Evolutionary conservation across 768 basidiomycete species (phyloP), one percentile per base, ranked within the genome.

Genomic region (Panaeolus papilionaceus): DNA sequence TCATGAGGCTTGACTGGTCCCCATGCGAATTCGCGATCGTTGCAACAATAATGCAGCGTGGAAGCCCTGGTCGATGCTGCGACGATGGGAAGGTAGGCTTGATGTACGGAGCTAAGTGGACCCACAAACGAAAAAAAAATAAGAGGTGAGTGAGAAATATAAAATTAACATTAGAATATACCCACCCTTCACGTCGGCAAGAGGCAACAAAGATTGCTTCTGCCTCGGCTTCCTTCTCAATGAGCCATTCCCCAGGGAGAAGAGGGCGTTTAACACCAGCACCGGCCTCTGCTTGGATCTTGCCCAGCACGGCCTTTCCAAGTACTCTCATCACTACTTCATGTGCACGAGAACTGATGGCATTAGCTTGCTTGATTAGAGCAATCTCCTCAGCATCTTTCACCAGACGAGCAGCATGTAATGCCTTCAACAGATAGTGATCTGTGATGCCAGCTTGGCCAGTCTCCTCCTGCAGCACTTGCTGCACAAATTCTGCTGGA

Each of bases 41-140:
- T 98, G 80, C 94, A 96, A 73, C 95, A 95, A 78, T 98, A 98
- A 74, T 98, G 96, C 4, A 99, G 82, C 0, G 95, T 98, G 0
- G 94, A 91, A 3, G 96, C 95, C 20, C 94, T 86, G 2, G 88
- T 88, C 0, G 95, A 92, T 0, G 92, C 90, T 0, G 97, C 97
- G 2, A 96, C 93, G 64, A 98, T 98, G 1, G 97, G 96, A 7
- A 93, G 84, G 78, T 99, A 98, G 0, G 96, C 94, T 79, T 96
- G 95, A 63, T 92, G 92, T 11, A 89, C 85, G 1, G 95, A 84
- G 18, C 95, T 96, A 63, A 65, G 62, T 38, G 38, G 45, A 58
- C 40, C 65, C 38, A 20, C 64, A 42, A 61, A 63, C 64, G n/a
- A 64, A 65, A 65, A 65, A 65, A 61, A 16, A 49, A 16, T 4